Base-by-base conservation (phyloP, 2,329 filamentous ascomycete genomes). In the Graphiopsis chlorocephala region DNA sequence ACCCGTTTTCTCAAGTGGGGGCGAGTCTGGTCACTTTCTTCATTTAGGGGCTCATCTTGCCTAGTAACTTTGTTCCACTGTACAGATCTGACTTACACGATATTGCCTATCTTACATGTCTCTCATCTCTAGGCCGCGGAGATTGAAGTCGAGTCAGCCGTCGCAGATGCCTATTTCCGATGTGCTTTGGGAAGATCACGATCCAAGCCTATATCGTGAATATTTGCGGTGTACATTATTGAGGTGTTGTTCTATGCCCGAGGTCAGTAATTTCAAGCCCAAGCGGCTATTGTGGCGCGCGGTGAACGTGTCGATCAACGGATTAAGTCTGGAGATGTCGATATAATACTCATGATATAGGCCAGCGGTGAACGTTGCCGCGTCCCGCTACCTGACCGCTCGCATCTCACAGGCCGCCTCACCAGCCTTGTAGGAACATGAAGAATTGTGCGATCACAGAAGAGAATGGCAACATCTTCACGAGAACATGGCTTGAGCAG, bases 261-360 rank as follows among this genome's bases (percentile, higher is more conserved):
- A 53, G 26, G 50, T n/a, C 26, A n/a, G n/a, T 11, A 12, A 29
- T 31, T 10, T 29, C 28, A 20, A 29, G 28, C 17, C 20, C 26
- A 28, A 25, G 50, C 29, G 12, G 26, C 2, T 1, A 29, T 29
- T 11, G 48, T 52, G 53, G 53, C n/a, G 53, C 11, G 31, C 53
- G 53, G 53, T 56, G 53, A 56, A 56, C 53, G 10, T 26, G 53
- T 56, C 53, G 53, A 56, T 56, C 53, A 56, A 56, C 53, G 53
- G 53, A 31, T 56, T 56, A 56, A 25, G 20, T 20, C 20, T 35
- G 53, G 53, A 31, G 53, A 26, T 10, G 20, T 31, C 20, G 29
- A 56, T 56, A 56, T 10, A 17, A 38, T 4, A 20, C 12, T n/a
- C 28, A 12, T 56, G 31, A 56, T 56, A 56, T 56, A 56, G 53